phyloP scores from a whole-genome alignment of 305 asterid genomes.

The Ilex paraguariensis region DNA sequence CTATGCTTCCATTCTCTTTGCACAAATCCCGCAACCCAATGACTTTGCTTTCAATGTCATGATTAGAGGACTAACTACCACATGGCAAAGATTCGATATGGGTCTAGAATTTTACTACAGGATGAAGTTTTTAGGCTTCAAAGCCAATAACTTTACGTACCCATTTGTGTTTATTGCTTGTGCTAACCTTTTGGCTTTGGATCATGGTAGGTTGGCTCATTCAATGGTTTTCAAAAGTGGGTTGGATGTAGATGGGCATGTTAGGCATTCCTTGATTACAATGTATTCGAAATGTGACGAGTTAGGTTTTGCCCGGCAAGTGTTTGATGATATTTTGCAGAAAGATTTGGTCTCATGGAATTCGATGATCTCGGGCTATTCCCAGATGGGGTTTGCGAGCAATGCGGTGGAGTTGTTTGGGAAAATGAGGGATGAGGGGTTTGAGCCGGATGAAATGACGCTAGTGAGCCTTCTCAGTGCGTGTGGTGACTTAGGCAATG shows the following conservation, averaged over 20 bases:
- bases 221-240: slow-evolving; percentile 61
- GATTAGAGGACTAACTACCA: slow-evolving; percentile 66
- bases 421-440: slow-evolving; percentile 48
- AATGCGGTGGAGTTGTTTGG: slow-evolving; percentile 60
- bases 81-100: slow-evolving; percentile 57
- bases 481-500: slow-evolving; percentile 67
- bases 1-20: slow-evolving; percentile 45
- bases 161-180: slow-evolving; percentile 74
- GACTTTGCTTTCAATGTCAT: slow-evolving; percentile 69
- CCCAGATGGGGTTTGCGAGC: slow-evolving; percentile 47
- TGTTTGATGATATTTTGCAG: slow-evolving; percentile 65
- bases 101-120: slow-evolving; percentile 39
- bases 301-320: slow-evolving; percentile 42
- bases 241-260: slow-evolving; percentile 57
- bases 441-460: slow-evolving; percentile 72
- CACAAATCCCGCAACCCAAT: slow-evolving; percentile 40
- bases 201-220: slow-evolving; percentile 47
- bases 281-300: slow-evolving; percentile 58
- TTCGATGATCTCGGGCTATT: slow-evolving; percentile 64
- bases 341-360: slow-evolving; percentile 81
- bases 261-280: slow-evolving; percentile 62
- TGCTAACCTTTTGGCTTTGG: slow-evolving; percentile 36
- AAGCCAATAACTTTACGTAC: slow-evolving; percentile 74
- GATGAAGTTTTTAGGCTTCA: slow-evolving; percentile 49
- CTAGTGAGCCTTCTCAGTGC: slow-evolving; percentile 73